Conservation (phyloP, 129 eudicot genomes). For the Saussurea involucrata region DNA sequence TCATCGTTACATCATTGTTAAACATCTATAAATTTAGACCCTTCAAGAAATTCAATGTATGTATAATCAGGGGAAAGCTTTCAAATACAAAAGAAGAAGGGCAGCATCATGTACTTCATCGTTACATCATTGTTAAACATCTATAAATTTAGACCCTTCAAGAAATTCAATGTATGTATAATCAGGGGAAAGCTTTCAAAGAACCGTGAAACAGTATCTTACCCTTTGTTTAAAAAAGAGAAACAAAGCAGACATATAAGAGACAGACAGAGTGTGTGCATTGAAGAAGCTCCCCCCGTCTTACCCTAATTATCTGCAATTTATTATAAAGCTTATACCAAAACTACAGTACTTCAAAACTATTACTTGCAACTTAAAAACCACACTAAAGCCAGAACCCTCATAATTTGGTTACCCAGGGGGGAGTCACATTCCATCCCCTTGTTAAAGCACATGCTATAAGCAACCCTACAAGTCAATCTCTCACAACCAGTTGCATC, state of each 20-base stretch:
- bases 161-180: not conserved
- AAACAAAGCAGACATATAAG: not conserved
- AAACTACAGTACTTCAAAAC: not conserved
- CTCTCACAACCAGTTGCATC: not conserved
- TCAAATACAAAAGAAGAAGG: not conserved
- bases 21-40: not conserved
- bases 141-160: not conserved
- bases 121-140: not conserved
- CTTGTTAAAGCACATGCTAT: not conserved
- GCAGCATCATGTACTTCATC: not conserved
- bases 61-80: not conserved
- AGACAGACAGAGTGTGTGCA: not conserved
- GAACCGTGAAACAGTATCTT: not conserved
- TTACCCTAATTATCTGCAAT: not conserved
- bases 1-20: not conserved
- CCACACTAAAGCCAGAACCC: not conserved
- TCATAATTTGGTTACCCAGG: not conserved
- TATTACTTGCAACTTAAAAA: not conserved
- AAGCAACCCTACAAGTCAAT: not conserved
- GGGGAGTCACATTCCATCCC: not conserved
- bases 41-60: not conserved
- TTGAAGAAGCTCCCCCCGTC: not conserved
- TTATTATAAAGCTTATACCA: not conserved
- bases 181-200: not conserved
- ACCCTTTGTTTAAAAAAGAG: not conserved